Percentiles rank a stretch among this genome's conserved stretches.
Evolutionary conservation across 495 filamentous ascomycete genomes (phyloP).

Genomic region (Tuber indicum): DNA sequence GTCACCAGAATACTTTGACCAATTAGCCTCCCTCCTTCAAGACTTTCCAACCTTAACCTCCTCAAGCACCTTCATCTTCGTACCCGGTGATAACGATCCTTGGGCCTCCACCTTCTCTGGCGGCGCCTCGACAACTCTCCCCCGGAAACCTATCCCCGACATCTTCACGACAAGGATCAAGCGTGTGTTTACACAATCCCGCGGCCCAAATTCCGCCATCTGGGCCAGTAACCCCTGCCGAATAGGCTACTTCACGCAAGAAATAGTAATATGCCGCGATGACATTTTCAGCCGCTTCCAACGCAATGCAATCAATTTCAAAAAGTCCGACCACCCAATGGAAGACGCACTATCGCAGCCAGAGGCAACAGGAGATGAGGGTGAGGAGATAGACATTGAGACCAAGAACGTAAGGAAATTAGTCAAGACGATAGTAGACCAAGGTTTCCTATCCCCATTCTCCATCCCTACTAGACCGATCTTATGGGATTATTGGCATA

Average conservation of each 20-base stretch:
- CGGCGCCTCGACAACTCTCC: conserved; percentile 70
- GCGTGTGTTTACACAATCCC: conserved; percentile 64
- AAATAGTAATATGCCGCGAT: conserved; percentile 79
- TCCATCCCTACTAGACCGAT: conserved; percentile 67
- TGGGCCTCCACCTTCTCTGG: conserved; percentile 82
- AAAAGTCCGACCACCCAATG: conserved; percentile 42
- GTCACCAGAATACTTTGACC: conserved; percentile 84
- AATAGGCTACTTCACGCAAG: conserved; percentile 72
- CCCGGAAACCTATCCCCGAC: conserved; percentile 68
- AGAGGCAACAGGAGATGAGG: conserved; percentile 25
- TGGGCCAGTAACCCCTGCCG: conserved; percentile 85
- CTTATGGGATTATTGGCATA: conserved; percentile 66
- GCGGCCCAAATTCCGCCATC: conserved; percentile 60
- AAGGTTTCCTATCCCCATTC: conserved; percentile 82
- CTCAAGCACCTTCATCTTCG: conserved; percentile 75
- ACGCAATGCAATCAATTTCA: conserved; percentile 61
- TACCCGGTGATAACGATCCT: conserved; percentile 92
- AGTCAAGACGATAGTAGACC: conserved; percentile 87
- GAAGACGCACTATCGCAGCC: conserved; percentile 36
- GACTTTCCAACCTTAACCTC: conserved; percentile 81
- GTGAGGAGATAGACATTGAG: conserved; percentile 47
- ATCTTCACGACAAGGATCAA: conserved; percentile 78
- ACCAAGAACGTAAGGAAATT: conserved; percentile 65
- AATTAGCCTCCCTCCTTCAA: conserved; percentile 70
- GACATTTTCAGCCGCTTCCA: conserved; percentile 72